phyloP scores from a whole-genome alignment of 208 protist genomes.

The Leishmania amazonensis region DNA sequence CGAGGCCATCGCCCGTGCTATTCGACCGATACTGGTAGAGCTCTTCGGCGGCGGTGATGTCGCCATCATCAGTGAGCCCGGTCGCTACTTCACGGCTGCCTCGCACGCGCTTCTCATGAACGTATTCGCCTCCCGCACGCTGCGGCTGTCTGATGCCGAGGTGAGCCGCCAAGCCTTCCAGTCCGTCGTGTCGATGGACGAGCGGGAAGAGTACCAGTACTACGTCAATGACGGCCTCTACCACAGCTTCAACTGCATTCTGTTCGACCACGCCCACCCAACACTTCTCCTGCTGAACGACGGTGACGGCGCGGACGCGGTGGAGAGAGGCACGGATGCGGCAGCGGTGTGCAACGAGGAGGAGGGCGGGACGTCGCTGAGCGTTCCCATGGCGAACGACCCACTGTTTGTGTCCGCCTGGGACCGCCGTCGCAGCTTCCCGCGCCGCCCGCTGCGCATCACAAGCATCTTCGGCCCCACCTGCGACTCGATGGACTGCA shows the following conservation, averaged over 20 bases:
- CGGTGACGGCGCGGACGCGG: constrained; percentile 26
- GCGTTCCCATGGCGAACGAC: constrained; percentile 15
- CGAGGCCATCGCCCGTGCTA: constrained; percentile 53
- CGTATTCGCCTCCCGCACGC: constrained; percentile 55
- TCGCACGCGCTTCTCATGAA: constrained; percentile 71
- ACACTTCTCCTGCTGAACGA: constrained; percentile 50
- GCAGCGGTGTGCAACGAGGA: constrained; percentile 14
- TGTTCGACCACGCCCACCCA: constrained; percentile 80
- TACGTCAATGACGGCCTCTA: constrained; percentile 91
- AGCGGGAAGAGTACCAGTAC: constrained; percentile 64
- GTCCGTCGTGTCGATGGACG: constrained; percentile 26
- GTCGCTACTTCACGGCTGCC: constrained; percentile 80
- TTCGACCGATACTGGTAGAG: constrained; percentile 58
- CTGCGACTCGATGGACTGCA: constrained; percentile 86
- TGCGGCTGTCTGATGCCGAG: constrained; percentile 35
- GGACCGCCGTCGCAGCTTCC: constrained; percentile 19
- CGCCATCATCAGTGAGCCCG: constrained; percentile 81
- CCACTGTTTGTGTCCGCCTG: constrained; percentile 24
- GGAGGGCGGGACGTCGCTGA: constrained; percentile 21
- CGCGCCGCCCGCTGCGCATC: constrained; percentile 41
- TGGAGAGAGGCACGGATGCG: constrained; percentile 1
- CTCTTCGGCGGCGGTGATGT: constrained; percentile 60
- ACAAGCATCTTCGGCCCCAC: constrained; percentile 88
- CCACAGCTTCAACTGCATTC: constrained; percentile 85
- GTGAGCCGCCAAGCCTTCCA: constrained; percentile 24